phyloP scores from a whole-genome alignment of 176 grass and related monocot genomes.

The Triticum turgidum region DNA sequence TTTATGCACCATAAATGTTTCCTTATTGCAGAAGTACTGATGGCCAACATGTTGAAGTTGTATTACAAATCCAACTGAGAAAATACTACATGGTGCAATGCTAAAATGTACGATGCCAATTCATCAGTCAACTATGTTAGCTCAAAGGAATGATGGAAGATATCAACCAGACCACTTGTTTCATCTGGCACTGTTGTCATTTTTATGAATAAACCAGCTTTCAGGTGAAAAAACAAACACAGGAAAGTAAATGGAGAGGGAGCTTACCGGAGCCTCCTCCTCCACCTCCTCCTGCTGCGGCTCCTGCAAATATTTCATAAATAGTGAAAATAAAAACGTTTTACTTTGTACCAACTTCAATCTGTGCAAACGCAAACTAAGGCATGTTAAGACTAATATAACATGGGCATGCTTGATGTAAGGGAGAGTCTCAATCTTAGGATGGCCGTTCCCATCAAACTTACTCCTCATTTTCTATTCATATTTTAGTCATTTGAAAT shows the following conservation, averaged over 20 bases:
- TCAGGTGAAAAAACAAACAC: too few relatives aligned
- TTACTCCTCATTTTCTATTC: not conserved
- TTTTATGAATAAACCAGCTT: not conserved
- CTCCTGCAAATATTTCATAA: not conserved
- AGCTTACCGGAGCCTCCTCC: not conserved
- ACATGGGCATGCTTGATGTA: not conserved
- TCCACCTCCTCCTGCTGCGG: not conserved
- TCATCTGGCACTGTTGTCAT: not conserved
- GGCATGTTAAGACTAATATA: not conserved
- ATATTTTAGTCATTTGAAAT: slow-evolving; percentile 4
- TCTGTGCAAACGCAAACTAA: not conserved
- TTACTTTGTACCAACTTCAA: not conserved
- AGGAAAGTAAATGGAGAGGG: not conserved
- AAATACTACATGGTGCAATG: not conserved
- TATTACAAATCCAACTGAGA: not conserved
- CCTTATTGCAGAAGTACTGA: not conserved
- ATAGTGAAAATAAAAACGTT: not conserved
- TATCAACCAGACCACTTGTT: not conserved
- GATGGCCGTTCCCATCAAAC: not conserved
- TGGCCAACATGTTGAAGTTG: not conserved
- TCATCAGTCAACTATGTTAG: not conserved
- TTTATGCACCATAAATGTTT: not conserved
- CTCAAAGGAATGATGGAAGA: not conserved
- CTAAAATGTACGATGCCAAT: not conserved
- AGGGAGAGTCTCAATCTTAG: not conserved